Evolutionary conservation across 768 basidiomycete genomes (phyloP), one percentile per base, ranked within the genome.

Genomic region (Phylloporus sp.): DNA sequence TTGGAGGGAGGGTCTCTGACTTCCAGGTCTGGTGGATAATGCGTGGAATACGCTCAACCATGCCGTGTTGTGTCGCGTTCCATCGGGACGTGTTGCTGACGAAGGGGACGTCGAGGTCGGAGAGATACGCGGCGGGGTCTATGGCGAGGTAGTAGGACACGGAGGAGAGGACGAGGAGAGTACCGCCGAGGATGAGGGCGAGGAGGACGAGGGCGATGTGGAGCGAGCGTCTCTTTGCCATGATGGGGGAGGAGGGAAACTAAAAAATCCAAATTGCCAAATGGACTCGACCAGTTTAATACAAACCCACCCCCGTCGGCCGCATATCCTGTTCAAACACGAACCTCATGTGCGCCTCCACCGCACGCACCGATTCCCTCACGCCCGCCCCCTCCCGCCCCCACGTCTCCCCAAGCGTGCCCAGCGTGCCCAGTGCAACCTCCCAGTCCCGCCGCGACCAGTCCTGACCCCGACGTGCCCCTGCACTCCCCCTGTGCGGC

Each of bases 1-100:
- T 79, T 39, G 75, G 70, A 3, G 97, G 97, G 22, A 99, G 76
- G 0, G 80, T 80, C 49, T 95, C 87, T 10, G 88, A 84, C 76
- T 95, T 97, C 97, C 97, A 99, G 22, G 97, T 98, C 80, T 97
- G 95, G 70, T 99, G 97, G 43, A 99, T 80, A 52, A 99, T 90
- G 45, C 91, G 81, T 4, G 95, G 97, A 32, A 98, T 84, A 58
- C 79, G 82, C 64, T 97, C 89, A 34, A 81, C 73, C 55, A 77
- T 74, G 52, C 76, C 78, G 59, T 83, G 79, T 23, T 80, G 74
- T 5, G 84, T 67, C 23, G 84, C 80, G 63, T 87, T 86, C 79
- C 79, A 83, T 42, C 82, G 79, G 39, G 79, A 76, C 23, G 73
- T 70, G 59, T 78, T 76, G 68, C 76, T 72, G 50, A 77, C 73